Conservation (phyloP, 495 filamentous ascomycete species). For the Penicillium angulare region DNA sequence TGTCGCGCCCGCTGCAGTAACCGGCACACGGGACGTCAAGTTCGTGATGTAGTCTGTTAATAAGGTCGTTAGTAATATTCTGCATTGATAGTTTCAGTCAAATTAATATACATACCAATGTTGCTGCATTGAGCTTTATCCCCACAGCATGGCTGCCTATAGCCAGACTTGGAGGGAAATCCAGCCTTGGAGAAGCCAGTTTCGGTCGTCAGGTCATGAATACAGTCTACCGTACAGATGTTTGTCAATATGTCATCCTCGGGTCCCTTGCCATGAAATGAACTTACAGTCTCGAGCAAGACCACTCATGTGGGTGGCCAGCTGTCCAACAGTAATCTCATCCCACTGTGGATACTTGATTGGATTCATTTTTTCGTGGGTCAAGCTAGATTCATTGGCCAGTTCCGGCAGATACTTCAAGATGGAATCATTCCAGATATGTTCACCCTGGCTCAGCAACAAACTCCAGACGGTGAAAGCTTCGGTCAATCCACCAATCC, state of each 20-base stretch:
- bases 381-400: constrained; percentile 8
- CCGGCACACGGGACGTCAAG: not conserved
- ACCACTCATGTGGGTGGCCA: constrained; percentile 40
- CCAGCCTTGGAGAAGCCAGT: not conserved
- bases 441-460: constrained; percentile 42
- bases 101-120: constrained; percentile 6
- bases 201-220: not conserved
- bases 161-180: not conserved
- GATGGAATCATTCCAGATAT: constrained; percentile 39
- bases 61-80: too few species aligned
- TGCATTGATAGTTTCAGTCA: too few species aligned
- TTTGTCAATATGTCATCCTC: too few species aligned
- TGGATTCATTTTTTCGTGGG: too few species aligned
- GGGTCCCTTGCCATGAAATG: too few species aligned
- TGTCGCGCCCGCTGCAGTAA: constrained; percentile 22
- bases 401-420: constrained; percentile 56
- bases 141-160: constrained; percentile 5
- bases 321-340: constrained; percentile 41
- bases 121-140: constrained; percentile 2
- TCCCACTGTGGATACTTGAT: too few species aligned
- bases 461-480: constrained; percentile 45
- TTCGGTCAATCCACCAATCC: constrained; percentile 46
- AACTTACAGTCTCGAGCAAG: constrained; percentile 36
- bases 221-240: too few species aligned
- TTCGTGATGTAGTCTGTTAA: constrained; percentile 8